These are phyloP conservation scores for Emericellopsis atlantica DNA, from an alignment of 2,329 filamentous ascomycete species.

Conservation along the genomic window DNA sequence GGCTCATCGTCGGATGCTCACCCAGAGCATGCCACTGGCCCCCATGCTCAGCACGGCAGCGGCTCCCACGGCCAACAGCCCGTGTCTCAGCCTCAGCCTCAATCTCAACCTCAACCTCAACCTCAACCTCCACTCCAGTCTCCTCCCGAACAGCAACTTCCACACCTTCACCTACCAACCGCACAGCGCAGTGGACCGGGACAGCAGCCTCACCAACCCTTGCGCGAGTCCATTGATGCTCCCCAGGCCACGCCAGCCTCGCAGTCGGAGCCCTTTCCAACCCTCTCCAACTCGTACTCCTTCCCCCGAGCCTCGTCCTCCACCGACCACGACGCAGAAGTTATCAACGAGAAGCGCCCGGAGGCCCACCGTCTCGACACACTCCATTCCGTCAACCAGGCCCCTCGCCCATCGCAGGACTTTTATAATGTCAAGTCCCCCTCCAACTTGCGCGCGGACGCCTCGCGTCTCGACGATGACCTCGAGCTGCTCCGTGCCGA, in stretches of 20 bases:
- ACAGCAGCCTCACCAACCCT: background rate
- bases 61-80: background rate
- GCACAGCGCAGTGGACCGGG: no score
- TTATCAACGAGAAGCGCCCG: background rate
- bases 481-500: constrained; percentile 35
- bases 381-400: constrained; percentile 16
- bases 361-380: constrained; percentile 7
- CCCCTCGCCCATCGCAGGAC: constrained; percentile 9
- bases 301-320: background rate
- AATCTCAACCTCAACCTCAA: no score
- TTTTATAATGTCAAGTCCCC: constrained; percentile 4
- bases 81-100: background rate
- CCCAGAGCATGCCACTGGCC: background rate
- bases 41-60: background rate
- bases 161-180: no score
- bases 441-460: constrained; percentile 15
- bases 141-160: no score
- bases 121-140: no score
- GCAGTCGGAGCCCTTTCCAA: background rate
- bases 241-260: background rate
- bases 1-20: constrained; percentile 1
- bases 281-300: background rate
- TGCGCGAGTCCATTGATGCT: background rate
- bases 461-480: constrained; percentile 30
- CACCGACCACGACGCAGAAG: background rate